A percentile compares a stretch with the other conserved stretches of the same genome.
phyloP scores from a whole-genome alignment of 306 rosid species.

The Rosa chinensis region DNA sequence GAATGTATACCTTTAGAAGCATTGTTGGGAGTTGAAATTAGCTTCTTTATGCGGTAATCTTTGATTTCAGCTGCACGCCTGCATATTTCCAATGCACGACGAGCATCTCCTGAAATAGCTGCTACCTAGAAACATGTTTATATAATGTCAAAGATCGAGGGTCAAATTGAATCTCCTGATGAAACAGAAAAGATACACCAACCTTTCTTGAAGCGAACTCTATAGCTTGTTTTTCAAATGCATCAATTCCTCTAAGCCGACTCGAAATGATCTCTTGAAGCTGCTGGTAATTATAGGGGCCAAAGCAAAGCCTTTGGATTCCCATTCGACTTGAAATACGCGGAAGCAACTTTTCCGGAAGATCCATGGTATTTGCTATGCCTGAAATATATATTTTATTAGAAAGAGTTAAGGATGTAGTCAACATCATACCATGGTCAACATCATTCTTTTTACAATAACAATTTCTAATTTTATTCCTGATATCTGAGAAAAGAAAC shows the following conservation, averaged over 20 bases:
- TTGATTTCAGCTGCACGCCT: slow-evolving; percentile 93
- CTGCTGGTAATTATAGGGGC: slow-evolving; percentile 88
- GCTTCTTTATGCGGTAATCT: slow-evolving; percentile 63
- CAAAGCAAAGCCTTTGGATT: slow-evolving; percentile 91
- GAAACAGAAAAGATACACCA: neutral
- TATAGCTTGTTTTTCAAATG: slow-evolving; percentile 53
- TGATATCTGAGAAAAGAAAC: slow-evolving; percentile 1
- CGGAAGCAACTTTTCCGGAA: slow-evolving; percentile 98
- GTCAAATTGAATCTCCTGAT: neutral
- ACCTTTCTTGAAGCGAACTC: slow-evolving; percentile 24
- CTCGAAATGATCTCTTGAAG: slow-evolving; percentile 90
- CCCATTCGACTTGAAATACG: slow-evolving; percentile 99
- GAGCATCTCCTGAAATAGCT: slow-evolving; percentile 97
- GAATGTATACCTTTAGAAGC: slow-evolving; percentile 49
- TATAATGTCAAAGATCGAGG: slow-evolving; percentile 18
- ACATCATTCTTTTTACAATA: slow-evolving; percentile 6
- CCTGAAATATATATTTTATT: slow-evolving; percentile 50
- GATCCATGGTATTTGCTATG: slow-evolving; percentile 98
- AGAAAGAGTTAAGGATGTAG: slow-evolving; percentile 19
- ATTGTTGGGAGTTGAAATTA: slow-evolving; percentile 36
- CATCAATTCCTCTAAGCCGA: slow-evolving; percentile 83
- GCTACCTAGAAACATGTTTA: slow-evolving; percentile 65
- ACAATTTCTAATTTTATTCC: neutral
- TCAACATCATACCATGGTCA: slow-evolving; percentile 23
- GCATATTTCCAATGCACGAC: slow-evolving; percentile 93